A percentile compares a stretch with the other conserved stretches of the same genome.
These are phyloP conservation scores for Metarhizium album DNA, from an alignment of 2,329 filamentous ascomycete species.

Conservation along the genomic window DNA sequence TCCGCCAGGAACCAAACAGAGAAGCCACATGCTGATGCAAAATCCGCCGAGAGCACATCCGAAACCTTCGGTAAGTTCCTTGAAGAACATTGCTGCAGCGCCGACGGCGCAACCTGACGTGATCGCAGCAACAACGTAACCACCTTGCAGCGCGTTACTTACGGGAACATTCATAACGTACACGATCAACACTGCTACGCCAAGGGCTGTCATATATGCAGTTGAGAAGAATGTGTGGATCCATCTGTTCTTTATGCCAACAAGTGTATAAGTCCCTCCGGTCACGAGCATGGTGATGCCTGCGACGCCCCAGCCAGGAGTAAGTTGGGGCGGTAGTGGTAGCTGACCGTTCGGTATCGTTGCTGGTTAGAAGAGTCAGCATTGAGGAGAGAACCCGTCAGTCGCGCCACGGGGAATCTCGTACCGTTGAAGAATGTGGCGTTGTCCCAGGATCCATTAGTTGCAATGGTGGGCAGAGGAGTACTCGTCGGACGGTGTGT, in stretches of 20 bases:
- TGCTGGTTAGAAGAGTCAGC: constrained; percentile 19
- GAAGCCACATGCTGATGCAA: constrained; percentile 81
- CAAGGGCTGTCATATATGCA: constrained; percentile 60
- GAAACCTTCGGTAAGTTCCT: constrained; percentile 70
- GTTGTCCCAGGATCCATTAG: constrained; percentile 13
- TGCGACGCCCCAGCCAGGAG: constrained; percentile 69
- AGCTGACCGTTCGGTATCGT: constrained; percentile 43
- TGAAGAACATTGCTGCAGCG: constrained; percentile 63
- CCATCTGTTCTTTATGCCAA: constrained; percentile 75
- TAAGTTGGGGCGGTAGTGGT: constrained; percentile 64
- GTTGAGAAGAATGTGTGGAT: constrained; percentile 74
- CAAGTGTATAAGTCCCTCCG: constrained; percentile 59
- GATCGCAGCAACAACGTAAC: constrained; percentile 69
- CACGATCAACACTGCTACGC: constrained; percentile 70
- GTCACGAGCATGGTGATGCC: constrained; percentile 65
- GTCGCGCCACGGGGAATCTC: neutral
- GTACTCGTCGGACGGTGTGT: constrained; percentile 1
- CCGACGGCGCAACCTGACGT: constrained; percentile 67
- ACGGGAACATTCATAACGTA: constrained; percentile 81
- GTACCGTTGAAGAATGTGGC: constrained; percentile 25
- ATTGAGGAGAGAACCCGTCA: neutral
- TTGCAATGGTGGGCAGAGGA: constrained; percentile 4
- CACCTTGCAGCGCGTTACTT: constrained; percentile 66
- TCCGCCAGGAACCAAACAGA: constrained; percentile 67
- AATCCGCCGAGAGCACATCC: constrained; percentile 83